Conservation (phyloP, 2,329 filamentous ascomycete genomes). For the Geosmithia flava region DNA sequence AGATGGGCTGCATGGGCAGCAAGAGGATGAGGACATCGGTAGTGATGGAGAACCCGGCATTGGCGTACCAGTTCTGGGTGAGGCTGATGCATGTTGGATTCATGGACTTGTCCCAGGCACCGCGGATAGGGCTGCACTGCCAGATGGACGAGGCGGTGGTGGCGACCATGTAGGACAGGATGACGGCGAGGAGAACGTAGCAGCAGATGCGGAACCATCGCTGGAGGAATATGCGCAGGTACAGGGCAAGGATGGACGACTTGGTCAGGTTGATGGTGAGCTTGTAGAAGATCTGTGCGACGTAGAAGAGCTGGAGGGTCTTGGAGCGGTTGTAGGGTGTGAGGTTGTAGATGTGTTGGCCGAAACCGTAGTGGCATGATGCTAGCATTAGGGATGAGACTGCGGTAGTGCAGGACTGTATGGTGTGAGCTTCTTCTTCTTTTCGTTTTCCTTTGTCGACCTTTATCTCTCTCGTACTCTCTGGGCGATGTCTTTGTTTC, state of each 20-base stretch:
- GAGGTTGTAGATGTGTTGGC: background rate
- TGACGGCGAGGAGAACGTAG: conserved; percentile 24
- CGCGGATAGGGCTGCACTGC: conserved; percentile 34
- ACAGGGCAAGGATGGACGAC: conserved; percentile 37
- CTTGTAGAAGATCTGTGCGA: conserved; percentile 41
- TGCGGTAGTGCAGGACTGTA: no score
- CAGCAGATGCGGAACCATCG: conserved; percentile 30
- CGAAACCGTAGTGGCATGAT: conserved; percentile 3
- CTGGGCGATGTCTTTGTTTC: no score
- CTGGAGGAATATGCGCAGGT: conserved; percentile 39
- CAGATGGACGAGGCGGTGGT: conserved; percentile 31
- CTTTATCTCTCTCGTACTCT: no score
- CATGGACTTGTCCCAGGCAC: conserved; percentile 30
- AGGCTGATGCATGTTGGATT: conserved; percentile 30
- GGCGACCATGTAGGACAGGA: conserved; percentile 31
- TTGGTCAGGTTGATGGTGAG: conserved; percentile 40
- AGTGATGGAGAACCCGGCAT: conserved; percentile 31
- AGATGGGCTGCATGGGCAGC: conserved; percentile 33
- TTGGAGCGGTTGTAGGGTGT: background rate
- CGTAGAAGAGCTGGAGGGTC: conserved; percentile 29
- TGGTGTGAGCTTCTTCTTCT: no score
- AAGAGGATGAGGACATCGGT: conserved; percentile 32
- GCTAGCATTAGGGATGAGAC: conserved; percentile 26
- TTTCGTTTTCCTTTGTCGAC: no score
- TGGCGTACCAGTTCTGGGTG: conserved; percentile 34